Evolutionary conservation across 805 yeast genomes (phyloP).

Genomic region (Hyphopichia homilentoma): DNA sequence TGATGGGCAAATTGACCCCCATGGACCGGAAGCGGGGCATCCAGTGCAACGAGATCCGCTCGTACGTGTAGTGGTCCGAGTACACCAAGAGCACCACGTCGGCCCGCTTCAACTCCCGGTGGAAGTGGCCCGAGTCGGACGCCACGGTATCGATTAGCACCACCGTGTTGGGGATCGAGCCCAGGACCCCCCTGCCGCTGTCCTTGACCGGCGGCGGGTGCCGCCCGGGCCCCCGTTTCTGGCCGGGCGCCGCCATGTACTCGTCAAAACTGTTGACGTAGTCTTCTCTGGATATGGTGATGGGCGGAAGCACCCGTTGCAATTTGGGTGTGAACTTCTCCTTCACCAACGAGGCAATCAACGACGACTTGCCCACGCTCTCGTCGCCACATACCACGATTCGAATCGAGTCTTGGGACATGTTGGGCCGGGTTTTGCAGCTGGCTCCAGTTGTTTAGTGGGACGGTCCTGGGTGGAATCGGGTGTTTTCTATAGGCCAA

Average conservation of each 20-base stretch:
- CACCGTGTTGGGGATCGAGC: slow-evolving; percentile 46
- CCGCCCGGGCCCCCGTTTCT: no score
- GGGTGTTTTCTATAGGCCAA: no score
- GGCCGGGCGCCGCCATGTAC: slow-evolving; percentile 3
- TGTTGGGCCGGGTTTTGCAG: not conserved
- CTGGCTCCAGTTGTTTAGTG: no score
- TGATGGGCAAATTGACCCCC: slow-evolving; percentile 94
- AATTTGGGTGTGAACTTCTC: slow-evolving; percentile 75
- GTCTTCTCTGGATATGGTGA: slow-evolving; percentile 67
- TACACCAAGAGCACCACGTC: slow-evolving; percentile 95
- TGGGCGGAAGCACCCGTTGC: slow-evolving; percentile 77
- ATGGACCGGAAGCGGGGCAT: slow-evolving; percentile 86
- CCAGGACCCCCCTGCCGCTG: slow-evolving; percentile 14
- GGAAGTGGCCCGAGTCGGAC: slow-evolving; percentile 56
- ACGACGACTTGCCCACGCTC: slow-evolving; percentile 79
- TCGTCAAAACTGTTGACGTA: slow-evolving; percentile 44
- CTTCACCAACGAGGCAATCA: slow-evolving; percentile 77
- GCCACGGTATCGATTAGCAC: slow-evolving; percentile 78
- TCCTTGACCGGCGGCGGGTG: no score
- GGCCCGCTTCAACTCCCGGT: slow-evolving; percentile 73
- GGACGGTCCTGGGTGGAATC: no score
- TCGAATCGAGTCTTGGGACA: slow-evolving; percentile 53
- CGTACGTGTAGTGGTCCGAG: slow-evolving; percentile 92
- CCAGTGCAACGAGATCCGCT: slow-evolving; percentile 90
- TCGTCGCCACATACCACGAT: slow-evolving; percentile 95